Evolutionary conservation across 192 early-diverging fungal genomes (phyloP).

Genomic region (Podila epigama): DNA sequence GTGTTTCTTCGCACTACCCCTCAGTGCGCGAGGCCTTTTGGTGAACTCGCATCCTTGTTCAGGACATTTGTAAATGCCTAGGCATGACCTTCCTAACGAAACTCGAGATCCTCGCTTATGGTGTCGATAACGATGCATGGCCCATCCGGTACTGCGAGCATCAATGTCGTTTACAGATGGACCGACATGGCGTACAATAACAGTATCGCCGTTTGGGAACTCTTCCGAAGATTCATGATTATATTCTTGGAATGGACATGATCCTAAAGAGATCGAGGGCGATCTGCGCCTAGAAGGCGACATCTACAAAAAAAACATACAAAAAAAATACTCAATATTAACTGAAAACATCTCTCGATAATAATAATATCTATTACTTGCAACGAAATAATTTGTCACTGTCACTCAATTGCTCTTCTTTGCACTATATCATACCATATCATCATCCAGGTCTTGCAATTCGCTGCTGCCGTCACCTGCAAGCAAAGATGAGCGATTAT

Average conservation of each 20-base stretch:
- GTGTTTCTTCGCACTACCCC: not conserved
- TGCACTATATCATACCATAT: too few relatives aligned
- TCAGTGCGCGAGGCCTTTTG: not conserved
- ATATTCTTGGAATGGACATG: not conserved
- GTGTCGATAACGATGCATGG: not conserved
- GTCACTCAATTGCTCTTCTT: too few relatives aligned
- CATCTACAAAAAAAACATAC: too few relatives aligned
- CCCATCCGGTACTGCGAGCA: not conserved
- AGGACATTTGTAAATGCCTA: constrained; percentile 7
- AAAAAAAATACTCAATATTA: too few relatives aligned
- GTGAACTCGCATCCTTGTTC: not conserved
- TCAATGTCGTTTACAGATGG: not conserved
- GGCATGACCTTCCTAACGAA: not conserved
- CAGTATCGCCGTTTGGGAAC: constrained; percentile 3
- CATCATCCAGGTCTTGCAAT: too few relatives aligned
- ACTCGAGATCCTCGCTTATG: not conserved
- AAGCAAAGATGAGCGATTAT: too few relatives aligned
- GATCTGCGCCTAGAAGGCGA: too few relatives aligned
- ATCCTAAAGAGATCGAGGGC: too few relatives aligned
- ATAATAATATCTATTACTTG: too few relatives aligned
- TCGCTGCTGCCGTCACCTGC: too few relatives aligned
- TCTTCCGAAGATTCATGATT: not conserved
- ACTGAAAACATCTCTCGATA: too few relatives aligned
- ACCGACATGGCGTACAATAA: not conserved
- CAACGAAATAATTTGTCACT: too few relatives aligned